Evolutionary conservation across 768 basidiomycete species (phyloP).

Genomic region (Hygrocybe punicea): DNA sequence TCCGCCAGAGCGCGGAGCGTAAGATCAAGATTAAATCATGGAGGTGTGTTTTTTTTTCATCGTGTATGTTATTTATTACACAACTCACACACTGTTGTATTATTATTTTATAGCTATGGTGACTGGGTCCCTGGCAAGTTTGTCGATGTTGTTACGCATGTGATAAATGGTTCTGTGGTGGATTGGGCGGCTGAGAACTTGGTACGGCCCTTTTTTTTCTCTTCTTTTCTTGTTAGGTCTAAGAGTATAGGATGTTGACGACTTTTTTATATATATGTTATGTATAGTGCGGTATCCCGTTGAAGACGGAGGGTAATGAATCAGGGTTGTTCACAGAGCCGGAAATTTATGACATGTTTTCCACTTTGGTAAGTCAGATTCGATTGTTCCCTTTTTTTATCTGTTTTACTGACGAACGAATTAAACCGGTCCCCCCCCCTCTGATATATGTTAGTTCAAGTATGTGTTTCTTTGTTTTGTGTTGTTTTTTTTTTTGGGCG

Average conservation of each 20-base stretch:
- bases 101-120: background rate
- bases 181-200: slow-evolving; percentile 43
- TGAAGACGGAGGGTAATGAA: slow-evolving; percentile 41
- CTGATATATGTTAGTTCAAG: too few relatives aligned
- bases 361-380: slow-evolving; percentile 16
- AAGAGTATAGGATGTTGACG: too few relatives aligned
- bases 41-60: slow-evolving; percentile 10
- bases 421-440: too few relatives aligned
- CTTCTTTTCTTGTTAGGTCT: background rate
- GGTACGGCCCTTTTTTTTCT: slow-evolving; percentile 20
- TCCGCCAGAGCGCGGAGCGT: slow-evolving; percentile 20
- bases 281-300: slow-evolving; percentile 36
- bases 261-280: background rate
- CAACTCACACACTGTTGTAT: too few relatives aligned
- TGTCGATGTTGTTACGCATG: slow-evolving; percentile 44
- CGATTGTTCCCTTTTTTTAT: background rate
- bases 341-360: slow-evolving; percentile 42
- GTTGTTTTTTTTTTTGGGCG: background rate
- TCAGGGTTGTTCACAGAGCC: slow-evolving; percentile 39
- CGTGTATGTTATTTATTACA: too few relatives aligned
- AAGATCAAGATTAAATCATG: slow-evolving; percentile 25
- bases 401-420: background rate
- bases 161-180: slow-evolving; percentile 40
- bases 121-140: slow-evolving; percentile 29
- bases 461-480: slow-evolving; percentile 3